Evolutionary conservation across 2,329 filamentous ascomycete genomes (phyloP).

Genomic region (Tolypocladium pustulatum): DNA sequence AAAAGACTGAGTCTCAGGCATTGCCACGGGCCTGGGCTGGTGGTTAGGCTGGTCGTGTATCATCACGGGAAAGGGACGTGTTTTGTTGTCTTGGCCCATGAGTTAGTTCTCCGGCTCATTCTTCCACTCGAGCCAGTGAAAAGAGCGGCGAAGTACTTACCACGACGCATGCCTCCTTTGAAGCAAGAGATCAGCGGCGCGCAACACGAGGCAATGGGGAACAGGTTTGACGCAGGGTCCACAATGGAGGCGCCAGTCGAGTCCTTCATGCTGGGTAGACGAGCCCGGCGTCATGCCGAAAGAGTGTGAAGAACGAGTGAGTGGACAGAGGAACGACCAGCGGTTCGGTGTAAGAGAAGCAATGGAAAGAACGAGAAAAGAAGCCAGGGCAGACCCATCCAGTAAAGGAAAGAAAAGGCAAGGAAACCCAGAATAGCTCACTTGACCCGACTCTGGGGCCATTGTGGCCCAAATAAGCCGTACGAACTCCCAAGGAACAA

Average conservation of each 20-base stretch:
- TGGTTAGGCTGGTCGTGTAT: conserved; percentile 17
- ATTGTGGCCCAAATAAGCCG: conserved; percentile 5
- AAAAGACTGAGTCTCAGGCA: conserved; percentile 9
- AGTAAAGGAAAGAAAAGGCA: not conserved
- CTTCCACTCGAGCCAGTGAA: not conserved
- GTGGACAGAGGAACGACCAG: conserved; percentile 12
- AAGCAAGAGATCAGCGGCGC: conserved; percentile 25
- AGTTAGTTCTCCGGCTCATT: conserved; percentile 12
- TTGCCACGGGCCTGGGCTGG: conserved; percentile 16
- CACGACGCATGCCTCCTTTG: conserved; percentile 26
- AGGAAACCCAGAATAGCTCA: conserved; percentile 2
- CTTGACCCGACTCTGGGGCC: conserved; percentile 5
- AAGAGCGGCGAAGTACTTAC: conserved; percentile 22
- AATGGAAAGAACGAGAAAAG: conserved; percentile 4
- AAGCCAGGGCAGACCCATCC: not conserved
- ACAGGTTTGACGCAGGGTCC: conserved; percentile 35
- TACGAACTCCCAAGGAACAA: conserved; percentile 1
- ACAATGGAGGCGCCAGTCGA: conserved; percentile 30
- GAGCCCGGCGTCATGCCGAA: conserved; percentile 7
- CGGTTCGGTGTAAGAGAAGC: conserved; percentile 8
- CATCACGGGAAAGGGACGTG: conserved; percentile 13
- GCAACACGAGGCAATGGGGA: conserved; percentile 35
- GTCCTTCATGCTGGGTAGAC: conserved; percentile 25
- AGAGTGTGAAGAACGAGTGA: conserved; percentile 6
- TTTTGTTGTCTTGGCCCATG: conserved; percentile 21